phyloP scores from a whole-genome alignment of 2,329 filamentous ascomycete genomes.

The Hypoxylon sp. region DNA sequence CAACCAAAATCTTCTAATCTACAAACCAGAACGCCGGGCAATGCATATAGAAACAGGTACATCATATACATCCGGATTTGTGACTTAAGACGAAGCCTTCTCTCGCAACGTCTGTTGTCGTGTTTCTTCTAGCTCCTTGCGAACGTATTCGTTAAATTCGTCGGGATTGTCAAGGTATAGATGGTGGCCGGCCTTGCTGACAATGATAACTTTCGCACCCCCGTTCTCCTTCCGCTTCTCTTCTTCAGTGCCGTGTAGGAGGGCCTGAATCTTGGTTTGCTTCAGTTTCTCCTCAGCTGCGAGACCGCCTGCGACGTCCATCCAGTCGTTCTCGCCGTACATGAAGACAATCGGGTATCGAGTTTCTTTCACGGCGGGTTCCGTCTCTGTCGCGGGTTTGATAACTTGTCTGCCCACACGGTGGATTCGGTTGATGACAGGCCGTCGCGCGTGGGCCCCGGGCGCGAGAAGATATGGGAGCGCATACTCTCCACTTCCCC shows the following conservation, averaged over 20 bases:
- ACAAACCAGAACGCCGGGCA: conserved; percentile 39
- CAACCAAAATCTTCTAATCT: conserved; percentile 22
- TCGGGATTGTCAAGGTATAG: conserved; percentile 73
- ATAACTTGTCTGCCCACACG: conserved; percentile 83
- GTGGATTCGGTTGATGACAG: conserved; percentile 88
- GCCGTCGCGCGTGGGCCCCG: conserved; percentile 90
- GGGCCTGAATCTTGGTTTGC: conserved; percentile 71
- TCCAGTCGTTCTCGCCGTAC: conserved; percentile 99
- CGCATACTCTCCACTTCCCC: conserved; percentile 93
- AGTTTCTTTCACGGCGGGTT: conserved; percentile 63
- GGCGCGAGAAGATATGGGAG: conserved; percentile 93
- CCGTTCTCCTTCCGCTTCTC: conserved; percentile 82
- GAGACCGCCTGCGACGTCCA: conserved; percentile 91
- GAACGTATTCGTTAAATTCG: conserved; percentile 69
- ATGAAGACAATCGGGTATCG: conserved; percentile 90
- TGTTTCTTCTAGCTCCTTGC: conserved; percentile 69
- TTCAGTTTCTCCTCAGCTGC: conserved; percentile 86
- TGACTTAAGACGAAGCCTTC: conserved; percentile 14
- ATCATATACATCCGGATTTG: neutral
- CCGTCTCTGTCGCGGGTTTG: conserved; percentile 53
- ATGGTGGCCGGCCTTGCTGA: conserved; percentile 74
- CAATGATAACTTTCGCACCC: conserved; percentile 84
- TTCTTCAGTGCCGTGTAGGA: conserved; percentile 75
- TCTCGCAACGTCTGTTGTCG: conserved; percentile 52
- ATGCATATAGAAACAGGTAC: conserved; percentile 30